Evolutionary conservation across 2,329 filamentous ascomycete species (phyloP).

Genomic region (Fusarium sp.): DNA sequence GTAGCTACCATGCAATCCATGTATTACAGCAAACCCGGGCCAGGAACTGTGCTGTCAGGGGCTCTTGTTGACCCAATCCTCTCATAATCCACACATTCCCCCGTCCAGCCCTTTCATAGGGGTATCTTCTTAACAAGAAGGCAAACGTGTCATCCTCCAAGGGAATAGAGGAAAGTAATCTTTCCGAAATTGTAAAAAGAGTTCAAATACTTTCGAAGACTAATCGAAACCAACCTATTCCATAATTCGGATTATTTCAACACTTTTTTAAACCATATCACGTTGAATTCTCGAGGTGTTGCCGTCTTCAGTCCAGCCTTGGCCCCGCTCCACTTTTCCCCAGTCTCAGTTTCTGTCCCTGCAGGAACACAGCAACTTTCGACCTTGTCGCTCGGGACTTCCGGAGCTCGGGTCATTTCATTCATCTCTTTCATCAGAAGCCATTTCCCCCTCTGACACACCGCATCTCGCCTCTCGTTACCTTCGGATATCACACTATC

Average conservation of each 20-base stretch:
- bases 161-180: not conserved
- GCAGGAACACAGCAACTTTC: slow-evolving; percentile 19
- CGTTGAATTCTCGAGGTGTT: not conserved
- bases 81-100: not conserved
- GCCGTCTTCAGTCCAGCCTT: not conserved
- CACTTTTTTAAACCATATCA: not conserved
- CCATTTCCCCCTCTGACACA: not conserved
- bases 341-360: slow-evolving; percentile 1
- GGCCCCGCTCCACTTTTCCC: slow-evolving; percentile 2
- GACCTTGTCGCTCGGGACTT: not conserved
- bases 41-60: not conserved
- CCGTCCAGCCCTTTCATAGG: not conserved
- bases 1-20: not conserved
- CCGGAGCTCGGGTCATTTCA: slow-evolving; percentile 3
- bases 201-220: not conserved
- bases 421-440: slow-evolving; percentile 1
- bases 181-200: not conserved
- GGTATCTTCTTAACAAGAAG: not conserved
- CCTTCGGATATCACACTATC: not conserved
- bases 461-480: not conserved
- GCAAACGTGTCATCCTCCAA: not conserved
- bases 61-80: not conserved
- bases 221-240: not conserved
- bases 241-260: not conserved
- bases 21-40: not conserved